Base-by-base conservation (phyloP, 2,329 filamentous ascomycete genomes). In the Beauveria scarabaeidicola region DNA sequence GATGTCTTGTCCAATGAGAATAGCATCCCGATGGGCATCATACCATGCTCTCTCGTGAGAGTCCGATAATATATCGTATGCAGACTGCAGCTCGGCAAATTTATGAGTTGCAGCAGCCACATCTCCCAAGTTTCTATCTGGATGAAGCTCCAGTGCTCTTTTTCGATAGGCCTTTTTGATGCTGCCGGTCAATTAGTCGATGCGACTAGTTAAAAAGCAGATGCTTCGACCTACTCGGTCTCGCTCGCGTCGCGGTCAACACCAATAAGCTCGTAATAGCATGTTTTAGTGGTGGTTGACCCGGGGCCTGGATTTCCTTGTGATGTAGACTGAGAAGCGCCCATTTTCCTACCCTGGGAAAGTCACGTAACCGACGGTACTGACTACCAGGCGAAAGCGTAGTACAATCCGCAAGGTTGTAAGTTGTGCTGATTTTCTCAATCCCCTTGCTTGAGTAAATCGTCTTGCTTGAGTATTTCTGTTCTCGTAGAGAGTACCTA, bases 11-110 rank as follows among this genome's bases (percentile, higher is more conserved):
- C 87, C 88, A 32, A 83, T 82, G 63, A 97, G 76, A 63, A 97
- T 95, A 54, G 89, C 86, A 66, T 91, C 87, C 62, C 91, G 87
- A 70, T 99, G 94, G 3, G 91, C 91, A 74, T 99, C 93, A 75
- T 99, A 99, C 94, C 94, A 99, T 36, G 92, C 88, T 66, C 94
- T 85, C 72, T 99, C 94, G 71, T 99, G 93, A 11, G 91, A 86
- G 71, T 99, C 94, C 1, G 92, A 96, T 1, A 99, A 82, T n/a
- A 99, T 85, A 72, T 97, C 91, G 71, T 99, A 96, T 51, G 94
- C 94, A 40, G 91, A 83, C 72, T 97, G 93, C 29, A 97, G 81
- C 69, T 97, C 91, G 53, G 94, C 91, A 70, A 99, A 99, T 56
- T 87, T 85, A 65, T 80, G 83, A 1, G 94, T 99, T 2, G 93